Conservation (phyloP, 148 eudicot species). For the Limonium bicolor region DNA sequence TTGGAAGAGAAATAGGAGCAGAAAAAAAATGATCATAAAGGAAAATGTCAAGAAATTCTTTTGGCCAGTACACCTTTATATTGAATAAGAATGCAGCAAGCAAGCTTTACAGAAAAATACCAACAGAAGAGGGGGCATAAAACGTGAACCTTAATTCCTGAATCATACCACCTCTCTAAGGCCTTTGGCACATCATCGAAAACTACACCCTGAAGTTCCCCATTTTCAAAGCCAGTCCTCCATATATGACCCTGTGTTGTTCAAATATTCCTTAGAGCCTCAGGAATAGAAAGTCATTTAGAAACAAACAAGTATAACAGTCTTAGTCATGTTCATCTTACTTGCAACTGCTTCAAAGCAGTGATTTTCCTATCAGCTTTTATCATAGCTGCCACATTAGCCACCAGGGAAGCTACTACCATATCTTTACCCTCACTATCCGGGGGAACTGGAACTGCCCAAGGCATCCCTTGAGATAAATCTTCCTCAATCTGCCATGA, state of each 20-base stretch:
- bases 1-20: not conserved
- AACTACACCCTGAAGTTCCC: slow-evolving; percentile 57
- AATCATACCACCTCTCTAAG: slow-evolving; percentile 77
- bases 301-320: not conserved
- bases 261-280: not conserved
- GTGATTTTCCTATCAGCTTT: slow-evolving; percentile 94
- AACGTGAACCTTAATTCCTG: slow-evolving; percentile 54
- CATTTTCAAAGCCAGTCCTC: slow-evolving; percentile 70
- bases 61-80: not conserved
- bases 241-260: slow-evolving; percentile 75
- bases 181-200: slow-evolving; percentile 88
- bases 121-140: not conserved
- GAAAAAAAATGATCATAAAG: not conserved
- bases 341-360: slow-evolving; percentile 86
- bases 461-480: slow-evolving; percentile 40
- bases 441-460: slow-evolving; percentile 66
- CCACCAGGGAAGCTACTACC: slow-evolving; percentile 76
- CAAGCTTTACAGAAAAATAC: not conserved
- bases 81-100: not conserved
- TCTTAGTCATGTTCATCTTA: slow-evolving; percentile 10
- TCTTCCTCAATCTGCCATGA: slow-evolving; percentile 77
- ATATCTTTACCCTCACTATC: slow-evolving; percentile 51
- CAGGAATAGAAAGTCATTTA: too few species aligned
- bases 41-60: not conserved
- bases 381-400: slow-evolving; percentile 89